These are phyloP conservation scores for Pachysandra terminalis DNA, from an alignment of 164 flowering plant species.

Conservation along the genomic window DNA sequence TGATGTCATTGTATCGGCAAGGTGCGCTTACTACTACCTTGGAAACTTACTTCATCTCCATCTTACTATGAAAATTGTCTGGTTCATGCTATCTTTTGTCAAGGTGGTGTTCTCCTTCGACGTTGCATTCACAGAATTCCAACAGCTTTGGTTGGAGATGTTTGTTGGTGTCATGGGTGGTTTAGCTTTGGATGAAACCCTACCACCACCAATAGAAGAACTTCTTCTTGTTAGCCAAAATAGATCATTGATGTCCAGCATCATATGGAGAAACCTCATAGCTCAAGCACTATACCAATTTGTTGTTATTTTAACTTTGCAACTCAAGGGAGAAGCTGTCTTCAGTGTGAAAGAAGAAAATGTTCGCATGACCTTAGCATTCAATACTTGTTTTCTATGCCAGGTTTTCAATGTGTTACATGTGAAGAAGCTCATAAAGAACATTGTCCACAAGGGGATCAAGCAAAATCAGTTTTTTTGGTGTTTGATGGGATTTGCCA, in stretches of 20 bases:
- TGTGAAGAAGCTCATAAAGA: slow-evolving; percentile 14
- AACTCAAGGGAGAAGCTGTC: slow-evolving; percentile 8
- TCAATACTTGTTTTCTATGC: slow-evolving; percentile 17
- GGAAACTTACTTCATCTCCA: slow-evolving; percentile 23
- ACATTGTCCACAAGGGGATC: slow-evolving; percentile 16
- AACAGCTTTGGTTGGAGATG: not conserved
- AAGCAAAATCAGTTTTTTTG: slow-evolving; percentile 6
- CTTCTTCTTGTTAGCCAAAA: not conserved
- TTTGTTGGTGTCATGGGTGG: not conserved
- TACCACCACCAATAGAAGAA: not conserved
- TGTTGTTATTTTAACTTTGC: slow-evolving; percentile 6
- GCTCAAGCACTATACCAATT: slow-evolving; percentile 12
- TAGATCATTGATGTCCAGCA: slow-evolving; percentile 3
- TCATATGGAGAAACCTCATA: slow-evolving; percentile 16
- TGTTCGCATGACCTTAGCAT: slow-evolving; percentile 11
- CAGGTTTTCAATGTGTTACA: slow-evolving; percentile 18
- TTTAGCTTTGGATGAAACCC: not conserved
- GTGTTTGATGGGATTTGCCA: not conserved
- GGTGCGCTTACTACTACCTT: slow-evolving; percentile 22
- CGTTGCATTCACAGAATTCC: not conserved
- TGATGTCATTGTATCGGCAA: slow-evolving; percentile 15
- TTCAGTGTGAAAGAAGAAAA: not conserved
- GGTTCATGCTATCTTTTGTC: not conserved
- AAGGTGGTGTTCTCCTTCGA: not conserved
- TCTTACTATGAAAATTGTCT: slow-evolving; percentile 12